phyloP scores from a whole-genome alignment of 2,329 filamentous ascomycete genomes.

The Rugonectria rugulosa region DNA sequence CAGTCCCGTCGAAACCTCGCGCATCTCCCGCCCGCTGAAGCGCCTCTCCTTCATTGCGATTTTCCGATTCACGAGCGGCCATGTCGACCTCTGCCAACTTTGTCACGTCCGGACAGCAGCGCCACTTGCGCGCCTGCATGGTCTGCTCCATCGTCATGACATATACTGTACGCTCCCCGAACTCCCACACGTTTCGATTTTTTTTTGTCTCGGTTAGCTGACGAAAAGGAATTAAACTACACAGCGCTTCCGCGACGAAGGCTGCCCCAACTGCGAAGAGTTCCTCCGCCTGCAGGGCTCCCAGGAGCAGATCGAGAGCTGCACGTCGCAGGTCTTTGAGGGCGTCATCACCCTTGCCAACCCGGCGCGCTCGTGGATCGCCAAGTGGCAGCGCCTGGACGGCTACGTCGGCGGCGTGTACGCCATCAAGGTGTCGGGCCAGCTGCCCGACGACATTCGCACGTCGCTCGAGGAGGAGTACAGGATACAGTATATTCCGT shows the following conservation, averaged over 20 bases:
- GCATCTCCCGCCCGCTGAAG: background rate
- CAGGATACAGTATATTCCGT: constrained; percentile 72
- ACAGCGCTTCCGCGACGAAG: constrained; percentile 85
- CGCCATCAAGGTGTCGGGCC: constrained; percentile 91
- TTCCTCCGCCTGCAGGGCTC: constrained; percentile 85
- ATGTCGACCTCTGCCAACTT: constrained; percentile 63
- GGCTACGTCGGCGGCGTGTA: constrained; percentile 89
- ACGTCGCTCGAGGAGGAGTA: constrained; percentile 68
- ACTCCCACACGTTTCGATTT: background rate
- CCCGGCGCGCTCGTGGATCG: constrained; percentile 88
- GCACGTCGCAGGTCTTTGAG: constrained; percentile 96
- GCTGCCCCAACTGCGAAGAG: constrained; percentile 96
- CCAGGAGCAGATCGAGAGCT: constrained; percentile 84
- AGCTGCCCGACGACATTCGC: constrained; percentile 72
- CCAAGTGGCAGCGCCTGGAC: constrained; percentile 94
- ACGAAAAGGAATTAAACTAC: background rate
- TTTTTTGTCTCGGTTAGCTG: constrained; percentile 19
- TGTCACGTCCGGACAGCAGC: constrained; percentile 77
- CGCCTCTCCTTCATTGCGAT: background rate
- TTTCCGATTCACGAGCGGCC: background rate
- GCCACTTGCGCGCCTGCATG: constrained; percentile 96
- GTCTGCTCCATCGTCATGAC: constrained; percentile 95
- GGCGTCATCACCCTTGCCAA: constrained; percentile 87
- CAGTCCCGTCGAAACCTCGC: background rate
- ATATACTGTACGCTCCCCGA: constrained; percentile 64